These are phyloP conservation scores for Aspergillus luchuensis DNA, from an alignment of 2,329 filamentous ascomycete genomes.

Conservation along the genomic window DNA sequence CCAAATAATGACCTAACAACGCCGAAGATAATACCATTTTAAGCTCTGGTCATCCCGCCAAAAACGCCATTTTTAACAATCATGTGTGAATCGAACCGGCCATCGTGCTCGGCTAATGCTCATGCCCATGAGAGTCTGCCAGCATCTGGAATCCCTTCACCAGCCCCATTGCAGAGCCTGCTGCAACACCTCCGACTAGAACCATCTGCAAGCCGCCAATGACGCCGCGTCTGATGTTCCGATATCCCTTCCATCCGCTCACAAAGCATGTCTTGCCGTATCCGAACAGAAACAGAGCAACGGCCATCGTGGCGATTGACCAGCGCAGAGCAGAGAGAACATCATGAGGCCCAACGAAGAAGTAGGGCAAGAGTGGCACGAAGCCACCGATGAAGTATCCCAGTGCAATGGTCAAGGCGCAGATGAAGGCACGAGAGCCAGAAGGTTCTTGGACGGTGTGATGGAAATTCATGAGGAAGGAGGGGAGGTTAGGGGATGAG, in stretches of 20 bases:
- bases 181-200: constrained; percentile 42
- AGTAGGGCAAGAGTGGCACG: constrained; percentile 57
- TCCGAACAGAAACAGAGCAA: constrained; percentile 55
- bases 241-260: constrained; percentile 38
- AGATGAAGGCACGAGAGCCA: constrained; percentile 39
- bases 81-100: background rate
- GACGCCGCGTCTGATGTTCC: constrained; percentile 36
- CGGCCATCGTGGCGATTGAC: constrained; percentile 55
- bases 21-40: background rate
- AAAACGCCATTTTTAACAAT: background rate
- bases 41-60: background rate
- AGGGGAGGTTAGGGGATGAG: constrained; percentile 39
- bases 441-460: constrained; percentile 44
- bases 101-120: background rate
- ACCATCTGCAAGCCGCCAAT: constrained; percentile 45
- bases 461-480: constrained; percentile 47
- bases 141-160: constrained; percentile 42
- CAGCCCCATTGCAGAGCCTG: constrained; percentile 44
- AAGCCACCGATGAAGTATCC: constrained; percentile 49
- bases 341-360: constrained; percentile 73
- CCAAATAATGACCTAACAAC: no score
- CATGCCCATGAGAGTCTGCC: constrained; percentile 19
- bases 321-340: constrained; percentile 70
- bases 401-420: constrained; percentile 43
- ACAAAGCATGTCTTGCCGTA: constrained; percentile 52